A percentile compares a stretch with the other conserved stretches of the same genome.
Evolutionary conservation across 768 basidiomycete species (phyloP).

Genomic region (Tylopilus plumbeoviolaceoides): DNA sequence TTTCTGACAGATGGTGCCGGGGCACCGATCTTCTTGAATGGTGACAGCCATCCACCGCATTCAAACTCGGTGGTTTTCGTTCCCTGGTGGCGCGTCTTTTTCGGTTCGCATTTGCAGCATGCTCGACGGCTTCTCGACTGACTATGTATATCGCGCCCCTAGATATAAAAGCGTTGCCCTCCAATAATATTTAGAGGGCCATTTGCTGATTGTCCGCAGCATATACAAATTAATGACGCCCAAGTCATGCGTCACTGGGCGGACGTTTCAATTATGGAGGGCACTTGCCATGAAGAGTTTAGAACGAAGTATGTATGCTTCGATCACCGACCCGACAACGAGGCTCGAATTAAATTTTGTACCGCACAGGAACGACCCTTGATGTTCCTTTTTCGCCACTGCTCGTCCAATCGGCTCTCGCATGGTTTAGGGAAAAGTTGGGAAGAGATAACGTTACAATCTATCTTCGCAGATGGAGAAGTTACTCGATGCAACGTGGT

Average conservation of each 20-base stretch:
- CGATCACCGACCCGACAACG: constrained; percentile 6
- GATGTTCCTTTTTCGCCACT: constrained; percentile 8
- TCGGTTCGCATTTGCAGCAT: constrained; percentile 12
- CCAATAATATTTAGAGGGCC: not conserved
- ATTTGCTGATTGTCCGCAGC: constrained; percentile 7
- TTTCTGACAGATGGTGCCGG: constrained; percentile 10
- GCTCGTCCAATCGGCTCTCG: constrained; percentile 5
- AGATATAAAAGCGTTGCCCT: not conserved
- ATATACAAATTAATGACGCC: constrained; percentile 3
- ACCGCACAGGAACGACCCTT: constrained; percentile 4
- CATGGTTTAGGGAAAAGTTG: constrained; percentile 13
- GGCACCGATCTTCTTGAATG: constrained; percentile 9
- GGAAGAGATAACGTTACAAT: constrained; percentile 21
- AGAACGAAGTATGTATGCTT: not conserved
- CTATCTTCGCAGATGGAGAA: constrained; percentile 17
- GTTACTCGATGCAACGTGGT: constrained; percentile 23
- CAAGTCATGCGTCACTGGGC: not conserved
- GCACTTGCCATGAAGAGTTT: not conserved
- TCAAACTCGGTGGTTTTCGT: constrained; percentile 6
- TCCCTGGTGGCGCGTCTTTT: constrained; percentile 6
- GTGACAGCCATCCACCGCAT: not conserved
- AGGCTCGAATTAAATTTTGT: constrained; percentile 2
- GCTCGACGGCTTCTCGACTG: not conserved
- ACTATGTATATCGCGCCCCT: not conserved
- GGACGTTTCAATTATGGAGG: constrained; percentile 10